Evolutionary conservation across 2,329 filamentous ascomycete species (phyloP).

Genomic region (Fusarium sp.): DNA sequence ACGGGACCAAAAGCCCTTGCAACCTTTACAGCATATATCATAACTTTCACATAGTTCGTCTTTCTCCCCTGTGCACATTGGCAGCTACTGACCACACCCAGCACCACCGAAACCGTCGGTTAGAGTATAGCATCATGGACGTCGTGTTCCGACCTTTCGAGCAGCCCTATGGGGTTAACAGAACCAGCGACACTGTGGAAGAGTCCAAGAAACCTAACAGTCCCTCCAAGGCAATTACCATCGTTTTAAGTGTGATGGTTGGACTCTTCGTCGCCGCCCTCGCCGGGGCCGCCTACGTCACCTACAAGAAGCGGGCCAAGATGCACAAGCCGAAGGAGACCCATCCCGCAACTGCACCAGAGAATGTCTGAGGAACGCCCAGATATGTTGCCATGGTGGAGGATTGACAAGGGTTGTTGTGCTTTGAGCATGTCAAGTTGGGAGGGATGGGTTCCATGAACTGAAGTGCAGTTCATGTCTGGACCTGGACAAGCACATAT

Average conservation of each 20-base stretch:
- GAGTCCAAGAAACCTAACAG: background rate
- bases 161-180: background rate
- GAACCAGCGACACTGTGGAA: background rate
- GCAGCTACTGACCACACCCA: background rate
- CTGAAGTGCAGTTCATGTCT: background rate
- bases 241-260: constrained; percentile 18
- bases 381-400: too few species aligned
- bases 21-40: background rate
- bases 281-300: constrained; percentile 11
- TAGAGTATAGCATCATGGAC: constrained; percentile 21
- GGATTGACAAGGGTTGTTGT: background rate
- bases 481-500: background rate
- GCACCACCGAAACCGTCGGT: background rate
- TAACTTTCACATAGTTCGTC: constrained; percentile 9
- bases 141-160: constrained; percentile 4
- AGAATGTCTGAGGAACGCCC: constrained; percentile 3
- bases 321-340: constrained; percentile 12
- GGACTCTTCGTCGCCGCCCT: constrained; percentile 17
- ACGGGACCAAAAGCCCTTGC: background rate
- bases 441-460: background rate
- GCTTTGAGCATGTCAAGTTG: background rate
- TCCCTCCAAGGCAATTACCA: constrained; percentile 8
- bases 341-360: constrained; percentile 7
- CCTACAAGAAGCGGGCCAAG: constrained; percentile 8
- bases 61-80: background rate